Percentiles rank a stretch among this genome's conserved stretches.
Conservation (phyloP, 306 rosid species). For the Lotus japonicus region DNA sequence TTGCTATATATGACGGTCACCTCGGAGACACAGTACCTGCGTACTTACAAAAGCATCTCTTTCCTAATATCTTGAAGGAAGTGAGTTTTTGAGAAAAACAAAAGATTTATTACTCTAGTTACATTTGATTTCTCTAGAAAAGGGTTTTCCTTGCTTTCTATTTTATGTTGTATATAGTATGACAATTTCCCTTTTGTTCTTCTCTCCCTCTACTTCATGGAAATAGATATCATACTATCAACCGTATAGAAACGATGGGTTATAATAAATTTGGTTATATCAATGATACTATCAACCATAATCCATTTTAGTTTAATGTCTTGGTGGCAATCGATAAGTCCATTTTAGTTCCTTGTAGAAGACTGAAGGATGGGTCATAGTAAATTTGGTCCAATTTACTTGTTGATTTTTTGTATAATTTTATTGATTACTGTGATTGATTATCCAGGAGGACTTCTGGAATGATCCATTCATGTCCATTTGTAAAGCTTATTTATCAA, state of each 20-base stretch:
- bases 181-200: background rate
- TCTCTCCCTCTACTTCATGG: background rate
- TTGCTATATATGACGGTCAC: constrained; percentile 83
- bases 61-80: constrained; percentile 75
- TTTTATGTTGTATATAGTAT: background rate
- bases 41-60: constrained; percentile 70
- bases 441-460: constrained; percentile 58
- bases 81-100: constrained; percentile 43
- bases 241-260: too few relatives aligned
- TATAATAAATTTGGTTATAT: too few relatives aligned
- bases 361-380: too few relatives aligned
- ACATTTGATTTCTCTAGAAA: background rate
- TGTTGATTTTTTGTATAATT: background rate
- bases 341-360: too few relatives aligned
- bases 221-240: background rate
- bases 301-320: background rate
- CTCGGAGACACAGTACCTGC: constrained; percentile 80
- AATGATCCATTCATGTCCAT: constrained; percentile 52
- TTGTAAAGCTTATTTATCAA: constrained; percentile 47
- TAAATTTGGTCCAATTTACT: too few relatives aligned
- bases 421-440: constrained; percentile 14
- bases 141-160: constrained; percentile 6
- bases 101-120: background rate
- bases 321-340: background rate
- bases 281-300: too few relatives aligned